phyloP scores from a whole-genome alignment of 2,329 filamentous ascomycete species.

The Rosellinia necatrix region DNA sequence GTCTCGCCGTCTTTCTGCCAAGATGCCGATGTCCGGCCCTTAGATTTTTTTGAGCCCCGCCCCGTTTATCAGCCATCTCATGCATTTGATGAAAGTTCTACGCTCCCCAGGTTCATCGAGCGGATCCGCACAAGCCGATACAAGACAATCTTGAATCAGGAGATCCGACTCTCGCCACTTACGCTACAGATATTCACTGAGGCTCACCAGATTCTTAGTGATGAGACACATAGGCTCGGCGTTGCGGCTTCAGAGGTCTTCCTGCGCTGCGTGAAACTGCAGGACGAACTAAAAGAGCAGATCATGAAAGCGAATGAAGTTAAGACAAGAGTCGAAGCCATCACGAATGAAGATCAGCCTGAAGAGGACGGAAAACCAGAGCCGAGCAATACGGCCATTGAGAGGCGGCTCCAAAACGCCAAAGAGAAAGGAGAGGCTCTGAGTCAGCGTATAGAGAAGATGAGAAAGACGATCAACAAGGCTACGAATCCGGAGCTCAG shows the following conservation, averaged over 20 bases:
- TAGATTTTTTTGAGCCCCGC: slow-evolving; percentile 65
- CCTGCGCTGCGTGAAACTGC: slow-evolving; percentile 69
- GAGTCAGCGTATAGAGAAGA: slow-evolving; percentile 56
- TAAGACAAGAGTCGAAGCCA: slow-evolving; percentile 67
- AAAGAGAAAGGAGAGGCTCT: slow-evolving; percentile 55
- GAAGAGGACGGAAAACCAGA: slow-evolving; percentile 56
- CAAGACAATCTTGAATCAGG: slow-evolving; percentile 66
- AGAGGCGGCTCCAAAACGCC: slow-evolving; percentile 53
- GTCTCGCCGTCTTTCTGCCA: slow-evolving; percentile 51
- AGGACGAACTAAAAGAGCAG: slow-evolving; percentile 70
- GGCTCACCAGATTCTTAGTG: slow-evolving; percentile 71
- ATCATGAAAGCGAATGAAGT: slow-evolving; percentile 69
- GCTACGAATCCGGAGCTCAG: slow-evolving; percentile 58
- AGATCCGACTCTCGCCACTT: slow-evolving; percentile 71
- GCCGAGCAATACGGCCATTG: slow-evolving; percentile 60
- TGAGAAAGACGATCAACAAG: slow-evolving; percentile 49
- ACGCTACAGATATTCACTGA: slow-evolving; percentile 74
- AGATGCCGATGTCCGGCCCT: slow-evolving; percentile 50
- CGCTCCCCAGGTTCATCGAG: slow-evolving; percentile 60
- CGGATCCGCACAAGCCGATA: slow-evolving; percentile 63
- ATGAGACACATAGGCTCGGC: slow-evolving; percentile 71
- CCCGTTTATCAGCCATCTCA: slow-evolving; percentile 68
- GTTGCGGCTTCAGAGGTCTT: slow-evolving; percentile 75
- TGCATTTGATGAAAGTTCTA: slow-evolving; percentile 61
- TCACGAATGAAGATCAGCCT: slow-evolving; percentile 62